Evolutionary conservation across 495 filamentous ascomycete genomes (phyloP), one percentile per base, ranked within the genome.

Genomic region (Lophium mytilinum): DNA sequence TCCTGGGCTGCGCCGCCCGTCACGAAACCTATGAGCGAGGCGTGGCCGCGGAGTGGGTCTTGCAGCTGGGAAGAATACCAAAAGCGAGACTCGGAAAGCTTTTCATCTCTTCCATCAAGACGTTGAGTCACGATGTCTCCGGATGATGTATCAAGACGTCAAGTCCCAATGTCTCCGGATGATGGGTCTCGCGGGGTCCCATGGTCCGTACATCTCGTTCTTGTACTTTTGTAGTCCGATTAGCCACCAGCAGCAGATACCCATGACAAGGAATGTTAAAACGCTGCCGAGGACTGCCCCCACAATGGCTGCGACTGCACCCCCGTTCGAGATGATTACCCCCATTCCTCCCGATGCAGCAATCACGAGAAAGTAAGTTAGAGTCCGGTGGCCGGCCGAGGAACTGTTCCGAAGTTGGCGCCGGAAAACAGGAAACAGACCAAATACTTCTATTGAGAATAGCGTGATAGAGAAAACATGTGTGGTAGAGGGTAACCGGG

Each of bases 211-310:
- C 55, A 98, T 96, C 69, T 96, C 93, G 72, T 97, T 97, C 79
- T 98, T 98, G 71, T 96, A 98, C 75, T 92, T 91, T 72, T 98
- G 93, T 69, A 98, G 71, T 46, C 88, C 87, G 67, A 98, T 97
- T 55, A 98, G 73, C 94, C 94, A 97, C 92, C 90, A 96, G 63
- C 87, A 92, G 68, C 91, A 96, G 41, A 88, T 85, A 2, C 92
- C 93, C 88, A 96, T 95, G 1, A 81, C 84, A 34, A 95, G 62
- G 3, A 81, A 80, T 2, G 85, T 87, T 36, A 85, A 64, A 46
- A 87, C 69, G 19, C 80, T 79, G 5, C 91, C 88, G 5, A 95
- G 68, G 39, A 95, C 77, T 10, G 85, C 83, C 0, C 90, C 78
- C 0, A 88, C 75, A 34, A 87, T 74, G 1, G 83, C 88, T 5